phyloP scores from a whole-genome alignment of 495 filamentous ascomycete species.

The Annulohypoxylon stygium region DNA sequence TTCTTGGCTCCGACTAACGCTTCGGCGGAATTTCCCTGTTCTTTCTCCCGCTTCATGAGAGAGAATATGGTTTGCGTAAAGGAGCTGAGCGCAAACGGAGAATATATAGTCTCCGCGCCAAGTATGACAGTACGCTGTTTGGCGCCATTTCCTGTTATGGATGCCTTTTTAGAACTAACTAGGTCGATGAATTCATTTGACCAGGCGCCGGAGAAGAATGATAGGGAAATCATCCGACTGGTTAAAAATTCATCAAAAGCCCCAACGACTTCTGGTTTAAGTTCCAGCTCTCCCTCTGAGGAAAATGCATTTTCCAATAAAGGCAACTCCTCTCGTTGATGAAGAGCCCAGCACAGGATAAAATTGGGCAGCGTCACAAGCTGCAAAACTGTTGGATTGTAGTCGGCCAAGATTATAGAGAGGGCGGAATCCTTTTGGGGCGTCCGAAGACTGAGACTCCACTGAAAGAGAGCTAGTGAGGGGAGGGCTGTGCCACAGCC shows the following conservation, averaged over 20 bases:
- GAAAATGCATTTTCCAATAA: conserved; percentile 56
- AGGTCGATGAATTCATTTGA: conserved; percentile 73
- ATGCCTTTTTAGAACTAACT: conserved; percentile 53
- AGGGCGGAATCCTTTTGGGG: conserved; percentile 53
- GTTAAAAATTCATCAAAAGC: conserved; percentile 72
- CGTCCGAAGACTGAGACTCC: conserved; percentile 62
- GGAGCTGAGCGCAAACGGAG: conserved; percentile 74
- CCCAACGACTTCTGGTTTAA: conserved; percentile 72
- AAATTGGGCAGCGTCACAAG: conserved; percentile 92
- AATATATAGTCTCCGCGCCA: conserved; percentile 96
- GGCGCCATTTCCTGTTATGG: background rate
- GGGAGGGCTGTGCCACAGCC: conserved; percentile 94
- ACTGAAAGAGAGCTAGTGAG: conserved; percentile 79
- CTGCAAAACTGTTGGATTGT: conserved; percentile 86
- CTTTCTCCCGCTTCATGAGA: conserved; percentile 69
- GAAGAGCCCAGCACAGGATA: conserved; percentile 80
- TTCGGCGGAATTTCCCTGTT: conserved; percentile 58
- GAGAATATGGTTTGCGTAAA: conserved; percentile 81
- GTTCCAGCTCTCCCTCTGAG: conserved; percentile 77
- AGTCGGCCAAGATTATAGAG: conserved; percentile 85
- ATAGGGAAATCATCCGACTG: conserved; percentile 69
- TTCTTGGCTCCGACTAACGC: conserved; percentile 92
- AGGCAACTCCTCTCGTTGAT: conserved; percentile 49
- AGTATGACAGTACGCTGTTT: conserved; percentile 69
- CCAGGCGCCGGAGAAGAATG: conserved; percentile 89